A percentile compares a stretch with the other conserved stretches of the same genome.
Evolutionary conservation across 129 eudicot species (phyloP).

Genomic region (Saussurea involucrata): DNA sequence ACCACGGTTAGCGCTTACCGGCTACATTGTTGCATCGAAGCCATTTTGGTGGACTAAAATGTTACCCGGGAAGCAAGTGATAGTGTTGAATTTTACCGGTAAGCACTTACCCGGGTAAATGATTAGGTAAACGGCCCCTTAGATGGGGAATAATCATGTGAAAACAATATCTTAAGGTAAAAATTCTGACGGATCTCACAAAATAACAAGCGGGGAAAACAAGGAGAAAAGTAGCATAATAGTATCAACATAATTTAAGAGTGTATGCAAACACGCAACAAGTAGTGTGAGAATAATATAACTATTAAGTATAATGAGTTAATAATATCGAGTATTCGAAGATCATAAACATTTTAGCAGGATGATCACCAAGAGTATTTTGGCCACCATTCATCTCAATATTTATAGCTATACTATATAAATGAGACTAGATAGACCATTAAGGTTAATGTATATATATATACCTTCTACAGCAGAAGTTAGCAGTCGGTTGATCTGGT

Average conservation of each 20-base stretch:
- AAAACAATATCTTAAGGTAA: no score
- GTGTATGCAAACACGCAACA: background rate
- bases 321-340: background rate
- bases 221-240: background rate
- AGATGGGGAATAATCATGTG: no score
- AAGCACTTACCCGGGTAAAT: no score
- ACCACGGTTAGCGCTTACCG: no score
- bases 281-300: background rate
- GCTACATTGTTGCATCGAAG: no score
- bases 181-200: no score
- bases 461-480: background rate
- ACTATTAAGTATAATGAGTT: background rate
- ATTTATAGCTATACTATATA: background rate
- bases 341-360: background rate
- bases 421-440: background rate
- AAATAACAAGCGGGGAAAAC: background rate
- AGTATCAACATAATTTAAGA: background rate
- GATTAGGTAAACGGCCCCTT: no score
- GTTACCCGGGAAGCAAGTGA: no score
- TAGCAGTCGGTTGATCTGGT: constrained; percentile 2
- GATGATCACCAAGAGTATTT: background rate
- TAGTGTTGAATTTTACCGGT: no score
- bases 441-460: background rate
- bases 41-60: no score
- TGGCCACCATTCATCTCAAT: background rate